phyloP scores from a whole-genome alignment of 306 rosid species.

The Cajanus cajan region DNA sequence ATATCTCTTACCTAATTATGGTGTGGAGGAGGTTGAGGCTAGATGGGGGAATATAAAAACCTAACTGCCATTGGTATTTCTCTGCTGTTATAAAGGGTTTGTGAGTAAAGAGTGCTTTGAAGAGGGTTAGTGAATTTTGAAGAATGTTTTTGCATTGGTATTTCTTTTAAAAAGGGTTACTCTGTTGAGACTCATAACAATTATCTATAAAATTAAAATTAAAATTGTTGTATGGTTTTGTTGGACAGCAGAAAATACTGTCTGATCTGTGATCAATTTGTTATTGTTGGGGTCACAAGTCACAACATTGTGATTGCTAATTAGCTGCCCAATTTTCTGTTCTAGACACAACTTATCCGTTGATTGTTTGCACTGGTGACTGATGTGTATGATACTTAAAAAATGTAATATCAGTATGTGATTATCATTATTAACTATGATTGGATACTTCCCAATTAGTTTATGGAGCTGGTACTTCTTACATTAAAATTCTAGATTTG shows the following conservation, averaged over 20 bases:
- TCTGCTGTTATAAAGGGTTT: no score
- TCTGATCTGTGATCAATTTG: not conserved
- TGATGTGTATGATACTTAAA: not conserved
- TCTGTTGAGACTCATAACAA: no score
- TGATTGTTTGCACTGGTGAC: not conserved
- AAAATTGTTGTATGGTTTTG: not conserved
- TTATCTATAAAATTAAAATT: no score
- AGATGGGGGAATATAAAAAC: slow-evolving; percentile 24
- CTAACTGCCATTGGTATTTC: slow-evolving; percentile 1
- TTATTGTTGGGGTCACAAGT: not conserved
- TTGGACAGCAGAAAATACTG: not conserved
- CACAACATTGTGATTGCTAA: not conserved
- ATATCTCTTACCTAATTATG: slow-evolving; percentile 33
- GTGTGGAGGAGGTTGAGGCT: slow-evolving; percentile 10
- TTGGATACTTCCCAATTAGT: not conserved
- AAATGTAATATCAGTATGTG: not conserved
- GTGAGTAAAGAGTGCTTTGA: not conserved
- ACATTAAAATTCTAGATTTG: not conserved
- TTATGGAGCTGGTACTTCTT: not conserved
- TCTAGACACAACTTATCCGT: not conserved
- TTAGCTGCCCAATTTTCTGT: not conserved
- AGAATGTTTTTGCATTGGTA: slow-evolving; percentile 3
- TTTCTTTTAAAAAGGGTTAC: no score
- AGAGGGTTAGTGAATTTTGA: not conserved
- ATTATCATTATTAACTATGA: not conserved